Conservation (phyloP, 2,329 filamentous ascomycete genomes). For the Neurospora crassa region DNA sequence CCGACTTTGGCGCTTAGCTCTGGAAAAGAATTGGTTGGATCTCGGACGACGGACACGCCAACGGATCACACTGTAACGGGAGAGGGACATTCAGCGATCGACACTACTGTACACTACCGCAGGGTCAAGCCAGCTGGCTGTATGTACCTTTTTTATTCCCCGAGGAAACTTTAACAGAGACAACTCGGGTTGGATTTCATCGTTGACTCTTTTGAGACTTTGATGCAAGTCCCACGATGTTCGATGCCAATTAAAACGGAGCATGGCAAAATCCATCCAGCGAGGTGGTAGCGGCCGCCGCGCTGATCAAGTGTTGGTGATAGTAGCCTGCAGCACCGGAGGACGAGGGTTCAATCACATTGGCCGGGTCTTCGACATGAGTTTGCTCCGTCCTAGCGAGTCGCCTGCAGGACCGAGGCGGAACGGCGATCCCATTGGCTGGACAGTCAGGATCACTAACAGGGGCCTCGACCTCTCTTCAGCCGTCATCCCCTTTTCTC, state of each 20-base stretch:
- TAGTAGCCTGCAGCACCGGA: constrained; percentile 3
- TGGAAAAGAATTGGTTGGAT: background rate
- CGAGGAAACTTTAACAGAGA: background rate
- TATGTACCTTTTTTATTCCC: background rate
- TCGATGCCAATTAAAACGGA: background rate
- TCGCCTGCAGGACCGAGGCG: constrained; percentile 15
- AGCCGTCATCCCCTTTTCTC: constrained; percentile 9
- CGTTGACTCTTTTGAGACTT: background rate
- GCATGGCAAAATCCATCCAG: background rate
- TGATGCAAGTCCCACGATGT: background rate
- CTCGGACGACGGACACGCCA: background rate
- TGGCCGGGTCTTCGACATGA: constrained; percentile 13
- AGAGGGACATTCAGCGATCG: background rate
- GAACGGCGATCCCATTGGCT: constrained; percentile 12
- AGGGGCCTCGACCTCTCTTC: constrained; percentile 16
- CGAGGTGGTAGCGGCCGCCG: constrained; percentile 3
- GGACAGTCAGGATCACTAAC: constrained; percentile 5
- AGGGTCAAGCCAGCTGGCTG: background rate
- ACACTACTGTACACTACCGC: background rate
- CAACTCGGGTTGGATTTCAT: background rate
- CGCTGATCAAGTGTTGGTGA: constrained; percentile 13
- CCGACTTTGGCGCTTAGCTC: background rate
- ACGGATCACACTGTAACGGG: background rate
- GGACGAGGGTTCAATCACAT: constrained; percentile 3
- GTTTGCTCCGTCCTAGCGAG: constrained; percentile 12